Percentiles rank a stretch among this genome's conserved stretches.
These are phyloP conservation scores for Ceratobasidium sp. DNA, from an alignment of 1,284 basidiomycete genomes.

Conservation along the genomic window DNA sequence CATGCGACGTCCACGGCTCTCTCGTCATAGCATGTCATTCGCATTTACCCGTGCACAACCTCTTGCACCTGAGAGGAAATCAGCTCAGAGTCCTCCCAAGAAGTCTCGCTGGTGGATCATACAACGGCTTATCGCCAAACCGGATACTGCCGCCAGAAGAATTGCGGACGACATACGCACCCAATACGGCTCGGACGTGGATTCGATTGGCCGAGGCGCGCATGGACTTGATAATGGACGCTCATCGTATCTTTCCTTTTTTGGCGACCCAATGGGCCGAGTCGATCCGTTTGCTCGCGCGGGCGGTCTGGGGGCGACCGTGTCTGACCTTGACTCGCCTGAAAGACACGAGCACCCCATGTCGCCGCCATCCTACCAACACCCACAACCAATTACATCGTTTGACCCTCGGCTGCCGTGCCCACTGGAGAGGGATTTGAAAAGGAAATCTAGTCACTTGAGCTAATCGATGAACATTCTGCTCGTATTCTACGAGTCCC, in stretches of 20 bases:
- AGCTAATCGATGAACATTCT: too few species aligned
- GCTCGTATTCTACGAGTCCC: too few species aligned
- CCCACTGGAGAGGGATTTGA: too few species aligned
- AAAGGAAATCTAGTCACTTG: too few species aligned
- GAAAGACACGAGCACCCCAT: too few species aligned
- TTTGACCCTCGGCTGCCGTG: too few species aligned
- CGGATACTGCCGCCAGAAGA: slow-evolving; percentile 8
- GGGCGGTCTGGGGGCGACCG: slow-evolving; percentile 5
- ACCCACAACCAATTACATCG: too few species aligned
- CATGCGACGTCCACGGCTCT: background rate
- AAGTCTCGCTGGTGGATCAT: slow-evolving; percentile 8
- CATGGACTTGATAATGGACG: background rate
- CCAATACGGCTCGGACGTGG: background rate
- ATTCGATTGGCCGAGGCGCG: background rate
- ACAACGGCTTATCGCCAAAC: slow-evolving; percentile 27
- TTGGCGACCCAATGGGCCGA: slow-evolving; percentile 16
- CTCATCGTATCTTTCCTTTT: slow-evolving; percentile 15
- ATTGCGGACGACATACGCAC: background rate
- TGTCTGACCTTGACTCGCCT: background rate
- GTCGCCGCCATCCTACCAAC: too few species aligned
- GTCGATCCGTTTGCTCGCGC: slow-evolving; percentile 33
- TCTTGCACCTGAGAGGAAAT: background rate
- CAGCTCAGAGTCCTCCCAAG: background rate
- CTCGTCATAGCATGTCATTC: background rate
- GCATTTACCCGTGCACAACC: background rate